Percentiles rank a stretch among this genome's conserved stretches.
phyloP scores from a whole-genome alignment of 352 stramenopile species.

The Halophytophthora batemanensis region DNA sequence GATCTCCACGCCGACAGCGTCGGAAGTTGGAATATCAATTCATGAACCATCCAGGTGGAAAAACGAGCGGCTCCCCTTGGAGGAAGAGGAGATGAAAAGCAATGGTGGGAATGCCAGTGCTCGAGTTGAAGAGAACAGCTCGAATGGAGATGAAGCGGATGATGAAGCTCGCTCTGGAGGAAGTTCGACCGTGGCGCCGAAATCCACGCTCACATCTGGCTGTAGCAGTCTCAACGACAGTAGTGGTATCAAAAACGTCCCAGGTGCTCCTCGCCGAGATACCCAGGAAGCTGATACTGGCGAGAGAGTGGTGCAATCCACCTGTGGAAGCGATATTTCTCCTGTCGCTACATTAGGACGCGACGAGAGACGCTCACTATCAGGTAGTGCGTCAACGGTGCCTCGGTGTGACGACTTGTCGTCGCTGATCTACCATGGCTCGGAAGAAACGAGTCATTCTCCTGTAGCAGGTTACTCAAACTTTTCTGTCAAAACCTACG shows the following conservation, averaged over 20 bases:
- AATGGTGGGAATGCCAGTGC: not conserved
- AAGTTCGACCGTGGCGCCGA: not conserved
- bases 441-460: slow-evolving; percentile 10
- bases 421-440: slow-evolving; percentile 26
- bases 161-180: slow-evolving; percentile 8
- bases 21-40: not conserved
- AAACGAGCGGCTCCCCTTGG: slow-evolving; percentile 9
- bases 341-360: not conserved
- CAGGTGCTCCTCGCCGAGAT: slow-evolving; percentile 7
- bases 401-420: slow-evolving; percentile 25
- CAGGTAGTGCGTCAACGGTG: slow-evolving; percentile 12
- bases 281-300: slow-evolving; percentile 11
- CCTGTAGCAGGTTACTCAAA: not conserved
- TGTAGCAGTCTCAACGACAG: slow-evolving; percentile 9
- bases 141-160: slow-evolving; percentile 8
- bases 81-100: slow-evolving; percentile 13
- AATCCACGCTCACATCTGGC: slow-evolving; percentile 9
- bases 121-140: slow-evolving; percentile 7
- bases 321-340: slow-evolving; percentile 13
- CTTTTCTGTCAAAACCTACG: not conserved
- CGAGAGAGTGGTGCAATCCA: slow-evolving; percentile 20
- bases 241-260: slow-evolving; percentile 13
- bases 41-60: slow-evolving; percentile 18
- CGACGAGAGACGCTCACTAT: slow-evolving; percentile 18
- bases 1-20: not conserved